Evolutionary conservation across 345 rosid species (phyloP), one percentile per base, ranked within the genome.

Genomic region (Citrus sp.): DNA sequence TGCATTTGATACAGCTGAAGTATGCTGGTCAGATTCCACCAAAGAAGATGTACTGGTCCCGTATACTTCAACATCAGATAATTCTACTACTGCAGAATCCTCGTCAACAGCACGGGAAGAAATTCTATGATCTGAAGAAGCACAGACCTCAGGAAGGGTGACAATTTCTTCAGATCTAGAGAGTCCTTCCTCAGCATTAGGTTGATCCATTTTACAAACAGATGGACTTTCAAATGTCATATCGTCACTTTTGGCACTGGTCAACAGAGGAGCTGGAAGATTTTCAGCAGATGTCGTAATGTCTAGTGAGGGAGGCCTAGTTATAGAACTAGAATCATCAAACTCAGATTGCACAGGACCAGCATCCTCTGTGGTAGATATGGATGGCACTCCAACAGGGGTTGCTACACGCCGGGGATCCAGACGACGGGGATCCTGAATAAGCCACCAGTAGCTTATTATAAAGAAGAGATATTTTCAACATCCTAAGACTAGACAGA

Each of bases 351-450:
- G 80, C 56, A 82, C 65, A 58, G 86, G 46, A 79, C 83, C 87
- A 76, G 76, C 60, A 72, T 89, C 93, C 80, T 89, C 94, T 65
- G 77, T 68, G 78, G 78, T 66, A 72, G 90, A 84, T 27, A 83
- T 24, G 55, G 87, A 82, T 58, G 86, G 74, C 70, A 84, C 77
- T 83, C 84, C 97, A 81, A 70, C 80, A 40, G 91, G 68, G 80
- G 90, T 73, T 65, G 84, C 77, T 80, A 79, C 35, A 77, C 92
- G 91, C 63, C 99, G 91, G 49, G 99, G 99, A 87, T 96, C 99
- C 82, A 92, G 80, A 83, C 97, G 97, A 70, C 99, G 99, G 25
- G 97, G 97, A 90, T 96, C 99, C 99, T 96, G 91, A 82, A 87
- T 79, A 77, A 70, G 74, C 58, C 72, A 79, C 59, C 69, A 37